Conservation (phyloP, 768 basidiomycete genomes). For the Boletus rufocinnamomeus region DNA sequence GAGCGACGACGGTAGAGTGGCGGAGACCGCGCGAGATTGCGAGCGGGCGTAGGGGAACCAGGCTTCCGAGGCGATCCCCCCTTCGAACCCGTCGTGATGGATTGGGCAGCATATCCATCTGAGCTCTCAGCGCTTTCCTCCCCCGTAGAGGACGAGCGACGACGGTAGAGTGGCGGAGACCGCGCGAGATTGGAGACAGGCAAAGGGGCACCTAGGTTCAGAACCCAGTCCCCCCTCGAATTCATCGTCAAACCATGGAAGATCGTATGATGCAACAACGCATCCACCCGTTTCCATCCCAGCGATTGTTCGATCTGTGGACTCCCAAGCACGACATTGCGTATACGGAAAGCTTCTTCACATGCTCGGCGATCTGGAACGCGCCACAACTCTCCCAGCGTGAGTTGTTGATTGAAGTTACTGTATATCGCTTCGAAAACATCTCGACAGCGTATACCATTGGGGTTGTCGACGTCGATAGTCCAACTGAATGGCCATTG, state of each 20-base stretch:
- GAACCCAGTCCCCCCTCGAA: background rate
- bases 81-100: background rate
- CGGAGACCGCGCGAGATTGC: background rate
- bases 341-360: conserved; percentile 42
- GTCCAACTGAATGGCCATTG: conserved; percentile 36
- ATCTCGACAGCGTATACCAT: conserved; percentile 52
- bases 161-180: background rate
- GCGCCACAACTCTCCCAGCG: conserved; percentile 44
- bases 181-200: too few relatives aligned
- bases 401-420: conserved; percentile 37
- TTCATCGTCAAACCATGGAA: background rate
- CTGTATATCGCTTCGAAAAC: conserved; percentile 53
- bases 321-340: conserved; percentile 38
- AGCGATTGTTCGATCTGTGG: conserved; percentile 39
- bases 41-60: background rate
- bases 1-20: too few relatives aligned
- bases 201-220: background rate
- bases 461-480: conserved; percentile 40
- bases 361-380: conserved; percentile 30
- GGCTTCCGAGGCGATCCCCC: background rate
- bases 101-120: too few relatives aligned
- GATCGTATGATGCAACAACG: conserved; percentile 40
- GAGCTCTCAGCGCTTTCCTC: too few relatives aligned
- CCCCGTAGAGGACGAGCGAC: too few relatives aligned
- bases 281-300: conserved; percentile 56